phyloP scores from a whole-genome alignment of 2,329 filamentous ascomycete genomes.

The Ceratocystis huliohia region DNA sequence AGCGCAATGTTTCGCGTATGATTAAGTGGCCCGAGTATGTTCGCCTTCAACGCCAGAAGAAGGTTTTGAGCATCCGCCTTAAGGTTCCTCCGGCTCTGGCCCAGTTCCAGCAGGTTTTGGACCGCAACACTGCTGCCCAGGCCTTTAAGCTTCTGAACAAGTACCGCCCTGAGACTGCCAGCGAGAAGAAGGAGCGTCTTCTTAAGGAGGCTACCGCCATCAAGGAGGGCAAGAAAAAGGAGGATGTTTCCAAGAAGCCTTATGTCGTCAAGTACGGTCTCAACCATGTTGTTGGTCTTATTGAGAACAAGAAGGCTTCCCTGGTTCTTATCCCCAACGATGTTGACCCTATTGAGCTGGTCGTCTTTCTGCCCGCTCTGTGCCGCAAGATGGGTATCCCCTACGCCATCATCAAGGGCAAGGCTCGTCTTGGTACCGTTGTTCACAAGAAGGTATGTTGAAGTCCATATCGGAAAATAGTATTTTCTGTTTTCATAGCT shows the following conservation, averaged over 20 bases:
- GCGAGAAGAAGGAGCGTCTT: slow-evolving; percentile 99
- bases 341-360: slow-evolving; percentile 98
- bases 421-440: slow-evolving; percentile 95
- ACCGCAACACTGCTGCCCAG: slow-evolving; percentile 93
- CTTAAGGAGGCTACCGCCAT: slow-evolving; percentile 96
- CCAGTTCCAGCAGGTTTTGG: slow-evolving; percentile 95
- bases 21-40: slow-evolving; percentile 99
- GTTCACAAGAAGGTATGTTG: slow-evolving; percentile 90
- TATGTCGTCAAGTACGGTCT: slow-evolving; percentile 99
- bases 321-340: slow-evolving; percentile 98
- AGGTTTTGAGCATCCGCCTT: slow-evolving; percentile 96
- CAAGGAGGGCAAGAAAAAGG: slow-evolving; percentile 99
- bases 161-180: slow-evolving; percentile 98
- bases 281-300: slow-evolving; percentile 95
- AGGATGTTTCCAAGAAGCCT: slow-evolving; percentile 99
- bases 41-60: slow-evolving; percentile 82
- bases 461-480: background rate
- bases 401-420: slow-evolving; percentile 99
- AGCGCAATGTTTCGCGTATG: slow-evolving; percentile 92
- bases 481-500: slow-evolving; percentile 24
- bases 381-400: slow-evolving; percentile 99
- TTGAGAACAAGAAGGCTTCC: slow-evolving; percentile 99
- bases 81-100: slow-evolving; percentile 96
- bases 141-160: slow-evolving; percentile 99
- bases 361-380: slow-evolving; percentile 96